These are phyloP conservation scores for Yamadazyma mexicana DNA, from an alignment of 1,139 yeast species.

Conservation along the genomic window DNA sequence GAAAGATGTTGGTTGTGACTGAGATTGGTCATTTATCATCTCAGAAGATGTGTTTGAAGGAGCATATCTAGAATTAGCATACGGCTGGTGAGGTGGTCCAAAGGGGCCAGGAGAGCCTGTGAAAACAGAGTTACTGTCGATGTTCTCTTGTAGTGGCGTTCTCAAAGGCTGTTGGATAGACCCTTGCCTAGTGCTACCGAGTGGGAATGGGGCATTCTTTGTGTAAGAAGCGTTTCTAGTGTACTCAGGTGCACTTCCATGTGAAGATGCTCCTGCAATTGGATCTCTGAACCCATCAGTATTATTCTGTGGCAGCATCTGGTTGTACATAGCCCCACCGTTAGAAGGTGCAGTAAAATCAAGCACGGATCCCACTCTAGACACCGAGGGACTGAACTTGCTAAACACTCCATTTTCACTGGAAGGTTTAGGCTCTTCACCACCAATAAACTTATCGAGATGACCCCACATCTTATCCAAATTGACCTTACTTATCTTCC, in stretches of 20 bases:
- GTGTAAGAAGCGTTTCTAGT: slow-evolving; percentile 1
- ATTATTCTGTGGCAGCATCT: slow-evolving; percentile 11
- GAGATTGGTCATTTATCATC: slow-evolving; percentile 16
- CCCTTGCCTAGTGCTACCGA: slow-evolving; percentile 3
- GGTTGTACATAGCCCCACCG: slow-evolving; percentile 3
- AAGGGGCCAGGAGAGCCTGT: slow-evolving; percentile 8
- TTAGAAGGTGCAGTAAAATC: slow-evolving; percentile 31
- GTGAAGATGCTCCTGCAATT: background rate
- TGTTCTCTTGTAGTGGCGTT: slow-evolving; percentile 13
- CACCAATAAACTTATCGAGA: slow-evolving; percentile 87
- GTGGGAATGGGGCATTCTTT: slow-evolving; percentile 5
- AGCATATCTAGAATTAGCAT: slow-evolving; percentile 24
- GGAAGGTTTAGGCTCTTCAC: slow-evolving; percentile 60
- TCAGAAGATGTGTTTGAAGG: slow-evolving; percentile 26
- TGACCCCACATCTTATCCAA: slow-evolving; percentile 88
- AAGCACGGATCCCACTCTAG: slow-evolving; percentile 51
- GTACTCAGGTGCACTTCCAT: background rate
- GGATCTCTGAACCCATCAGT: slow-evolving; percentile 2
- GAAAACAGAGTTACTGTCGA: slow-evolving; percentile 11
- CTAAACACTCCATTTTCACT: slow-evolving; percentile 61
- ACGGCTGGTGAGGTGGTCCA: slow-evolving; percentile 3
- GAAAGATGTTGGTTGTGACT: slow-evolving; percentile 4
- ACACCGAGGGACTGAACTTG: slow-evolving; percentile 66
- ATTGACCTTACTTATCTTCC: slow-evolving; percentile 70
- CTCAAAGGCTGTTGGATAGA: slow-evolving; percentile 6